Conservation (phyloP, 192 early-diverging fungal genomes). For the Entrophospora sp. region DNA sequence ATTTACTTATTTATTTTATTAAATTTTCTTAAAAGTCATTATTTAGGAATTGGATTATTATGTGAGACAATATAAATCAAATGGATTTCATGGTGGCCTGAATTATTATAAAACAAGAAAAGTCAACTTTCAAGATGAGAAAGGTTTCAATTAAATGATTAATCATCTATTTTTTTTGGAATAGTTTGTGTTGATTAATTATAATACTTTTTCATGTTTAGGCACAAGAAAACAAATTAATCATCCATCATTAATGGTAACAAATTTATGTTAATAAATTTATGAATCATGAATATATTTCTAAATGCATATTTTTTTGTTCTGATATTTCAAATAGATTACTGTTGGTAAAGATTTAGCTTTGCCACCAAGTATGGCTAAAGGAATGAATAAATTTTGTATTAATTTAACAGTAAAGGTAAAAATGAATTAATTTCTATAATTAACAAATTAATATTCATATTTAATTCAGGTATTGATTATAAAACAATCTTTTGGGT, state of each 20-base stretch:
- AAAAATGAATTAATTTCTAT: too few species aligned
- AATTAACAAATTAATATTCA: too few species aligned
- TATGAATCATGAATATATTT: too few species aligned
- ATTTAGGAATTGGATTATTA: slow-evolving; percentile 26
- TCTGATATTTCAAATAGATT: neutral
- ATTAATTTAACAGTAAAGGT: neutral
- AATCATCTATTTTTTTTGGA: too few species aligned
- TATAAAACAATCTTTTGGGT: too few species aligned
- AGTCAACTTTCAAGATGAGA: slow-evolving; percentile 34
- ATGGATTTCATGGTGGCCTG: slow-evolving; percentile 28
- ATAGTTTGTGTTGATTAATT: too few species aligned
- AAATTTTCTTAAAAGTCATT: neutral
- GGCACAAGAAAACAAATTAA: slow-evolving; percentile 15
- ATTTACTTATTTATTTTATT: neutral
- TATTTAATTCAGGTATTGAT: too few species aligned
- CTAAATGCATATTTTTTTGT: neutral
- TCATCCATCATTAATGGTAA: slow-evolving; percentile 10
- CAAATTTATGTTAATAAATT: neutral
- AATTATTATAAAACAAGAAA: slow-evolving; percentile 35
- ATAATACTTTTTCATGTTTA: neutral
- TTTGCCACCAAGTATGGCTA: neutral
- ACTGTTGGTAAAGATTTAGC: neutral
- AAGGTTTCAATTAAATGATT: too few species aligned
- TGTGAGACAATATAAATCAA: slow-evolving; percentile 16
- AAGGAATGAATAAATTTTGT: slow-evolving; percentile 2